Evolutionary conservation across 805 yeast species (phyloP).

Genomic region (Metschnikowia chrysomelidarum): DNA sequence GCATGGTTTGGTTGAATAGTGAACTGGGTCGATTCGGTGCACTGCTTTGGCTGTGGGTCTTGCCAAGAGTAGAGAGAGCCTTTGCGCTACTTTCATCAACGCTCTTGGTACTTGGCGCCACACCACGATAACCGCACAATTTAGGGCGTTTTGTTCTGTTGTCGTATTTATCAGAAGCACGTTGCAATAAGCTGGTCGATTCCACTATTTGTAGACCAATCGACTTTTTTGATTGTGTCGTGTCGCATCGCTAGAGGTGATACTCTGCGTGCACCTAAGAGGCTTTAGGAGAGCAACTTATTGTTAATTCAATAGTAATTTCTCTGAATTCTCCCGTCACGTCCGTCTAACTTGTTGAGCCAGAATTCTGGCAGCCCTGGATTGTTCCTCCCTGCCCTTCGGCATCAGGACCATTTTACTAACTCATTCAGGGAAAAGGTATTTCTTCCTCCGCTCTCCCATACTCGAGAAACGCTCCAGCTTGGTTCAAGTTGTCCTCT

Average conservation of each 20-base stretch:
- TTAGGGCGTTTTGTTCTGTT: too few relatives aligned
- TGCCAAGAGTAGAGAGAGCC: slow-evolving; percentile 26
- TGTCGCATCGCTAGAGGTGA: slow-evolving; percentile 11
- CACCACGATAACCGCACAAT: slow-evolving; percentile 2
- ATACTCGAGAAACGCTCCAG: slow-evolving; percentile 97
- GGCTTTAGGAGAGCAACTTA: neutral
- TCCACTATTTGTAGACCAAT: slow-evolving; percentile 44
- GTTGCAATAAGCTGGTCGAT: slow-evolving; percentile 43
- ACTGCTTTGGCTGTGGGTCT: slow-evolving; percentile 25
- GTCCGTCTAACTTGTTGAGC: slow-evolving; percentile 5
- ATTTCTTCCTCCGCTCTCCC: slow-evolving; percentile 98
- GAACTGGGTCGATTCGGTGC: slow-evolving; percentile 26
- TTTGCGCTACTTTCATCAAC: slow-evolving; percentile 12
- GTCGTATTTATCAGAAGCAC: slow-evolving; percentile 4
- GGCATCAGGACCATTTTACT: slow-evolving; percentile 17
- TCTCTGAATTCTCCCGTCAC: neutral
- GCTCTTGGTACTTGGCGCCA: slow-evolving; percentile 28
- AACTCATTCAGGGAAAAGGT: slow-evolving; percentile 84
- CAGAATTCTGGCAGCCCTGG: slow-evolving; percentile 8
- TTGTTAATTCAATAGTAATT: too few relatives aligned
- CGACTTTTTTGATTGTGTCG: slow-evolving; percentile 1
- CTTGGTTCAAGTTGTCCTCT: slow-evolving; percentile 98
- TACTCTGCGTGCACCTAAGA: slow-evolving; percentile 1
- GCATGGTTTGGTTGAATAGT: slow-evolving; percentile 25
- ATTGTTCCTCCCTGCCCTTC: slow-evolving; percentile 1